These are phyloP conservation scores for Boechera retrofracta DNA, from an alignment of 345 rosid species.

Conservation along the genomic window DNA sequence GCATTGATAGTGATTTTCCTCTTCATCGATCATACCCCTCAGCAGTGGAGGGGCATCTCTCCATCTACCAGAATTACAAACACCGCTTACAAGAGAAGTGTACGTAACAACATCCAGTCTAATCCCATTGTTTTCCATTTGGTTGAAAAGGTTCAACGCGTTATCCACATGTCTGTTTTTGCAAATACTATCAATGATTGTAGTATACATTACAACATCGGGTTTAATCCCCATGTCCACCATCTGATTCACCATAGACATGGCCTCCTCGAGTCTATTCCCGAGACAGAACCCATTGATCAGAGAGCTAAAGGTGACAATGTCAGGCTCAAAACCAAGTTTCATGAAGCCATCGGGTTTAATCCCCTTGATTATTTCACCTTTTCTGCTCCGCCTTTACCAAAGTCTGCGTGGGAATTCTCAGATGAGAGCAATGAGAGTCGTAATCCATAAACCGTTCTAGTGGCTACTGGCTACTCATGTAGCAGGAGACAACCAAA, in stretches of 20 bases:
- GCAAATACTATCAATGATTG: conserved; percentile 36
- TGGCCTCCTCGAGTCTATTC: conserved; percentile 7
- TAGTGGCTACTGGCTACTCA: too few species aligned
- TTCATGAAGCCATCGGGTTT: conserved; percentile 13
- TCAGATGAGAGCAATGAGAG: too few species aligned
- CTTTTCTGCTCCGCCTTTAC: too few species aligned
- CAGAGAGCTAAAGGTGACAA: conserved; percentile 29
- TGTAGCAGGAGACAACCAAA: too few species aligned
- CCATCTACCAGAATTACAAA: conserved; percentile 34
- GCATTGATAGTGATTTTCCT: conserved; percentile 38
- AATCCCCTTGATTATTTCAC: too few species aligned
- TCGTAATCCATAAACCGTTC: too few species aligned
- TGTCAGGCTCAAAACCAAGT: conserved; percentile 35
- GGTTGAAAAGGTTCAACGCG: conserved; percentile 28
- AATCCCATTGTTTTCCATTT: conserved; percentile 34
- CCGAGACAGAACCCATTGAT: conserved; percentile 27
- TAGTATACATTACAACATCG: conserved; percentile 33
- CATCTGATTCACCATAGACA: conserved; percentile 33
- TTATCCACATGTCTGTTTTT: conserved; percentile 23
- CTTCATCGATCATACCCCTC: conserved; percentile 13
- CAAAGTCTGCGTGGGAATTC: too few species aligned
- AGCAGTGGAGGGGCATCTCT: conserved; percentile 7
- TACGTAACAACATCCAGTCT: conserved; percentile 28
- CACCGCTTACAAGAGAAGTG: conserved; percentile 26
- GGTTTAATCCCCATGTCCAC: conserved; percentile 8